Conservation (phyloP, 371 early-diverging fungal species). For the Syncephalastrum contaminatum region DNA sequence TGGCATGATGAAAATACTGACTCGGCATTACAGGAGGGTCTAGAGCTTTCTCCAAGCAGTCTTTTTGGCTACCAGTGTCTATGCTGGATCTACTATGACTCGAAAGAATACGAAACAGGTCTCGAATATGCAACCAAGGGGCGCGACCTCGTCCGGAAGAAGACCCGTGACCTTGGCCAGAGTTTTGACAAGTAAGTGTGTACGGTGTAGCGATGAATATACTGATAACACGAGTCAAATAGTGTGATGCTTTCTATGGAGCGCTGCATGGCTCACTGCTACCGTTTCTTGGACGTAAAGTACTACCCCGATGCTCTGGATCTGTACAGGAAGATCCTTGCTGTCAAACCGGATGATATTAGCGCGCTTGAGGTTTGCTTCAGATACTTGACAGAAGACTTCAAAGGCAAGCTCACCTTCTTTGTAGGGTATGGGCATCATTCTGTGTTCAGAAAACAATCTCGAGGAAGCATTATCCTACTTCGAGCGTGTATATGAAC, state of each 20-base stretch:
- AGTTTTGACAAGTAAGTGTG: slow-evolving; percentile 36
- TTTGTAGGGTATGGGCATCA: slow-evolving; percentile 34
- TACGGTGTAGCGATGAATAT: neutral
- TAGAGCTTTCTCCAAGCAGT: slow-evolving; percentile 43
- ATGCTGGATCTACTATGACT: slow-evolving; percentile 54
- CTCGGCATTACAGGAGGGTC: slow-evolving; percentile 35
- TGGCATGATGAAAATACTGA: neutral
- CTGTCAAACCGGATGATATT: slow-evolving; percentile 40
- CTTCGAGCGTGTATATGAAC: slow-evolving; percentile 48
- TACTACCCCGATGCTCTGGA: slow-evolving; percentile 50
- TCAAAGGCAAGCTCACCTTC: neutral
- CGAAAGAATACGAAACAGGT: slow-evolving; percentile 57
- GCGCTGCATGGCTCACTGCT: slow-evolving; percentile 64
- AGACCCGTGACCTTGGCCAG: slow-evolving; percentile 31
- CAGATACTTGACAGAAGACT: neutral
- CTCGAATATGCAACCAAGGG: slow-evolving; percentile 62
- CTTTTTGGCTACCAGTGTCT: slow-evolving; percentile 55
- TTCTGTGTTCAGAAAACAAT: slow-evolving; percentile 37
- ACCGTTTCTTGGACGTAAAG: slow-evolving; percentile 53
- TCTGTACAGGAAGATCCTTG: slow-evolving; percentile 56
- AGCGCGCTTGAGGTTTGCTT: slow-evolving; percentile 46
- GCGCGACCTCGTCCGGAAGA: slow-evolving; percentile 37
- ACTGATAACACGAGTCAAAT: neutral
- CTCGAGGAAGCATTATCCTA: slow-evolving; percentile 54
- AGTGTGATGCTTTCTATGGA: slow-evolving; percentile 60